Conservation (phyloP, 345 rosid genomes). For the Reutealis trisperma region DNA sequence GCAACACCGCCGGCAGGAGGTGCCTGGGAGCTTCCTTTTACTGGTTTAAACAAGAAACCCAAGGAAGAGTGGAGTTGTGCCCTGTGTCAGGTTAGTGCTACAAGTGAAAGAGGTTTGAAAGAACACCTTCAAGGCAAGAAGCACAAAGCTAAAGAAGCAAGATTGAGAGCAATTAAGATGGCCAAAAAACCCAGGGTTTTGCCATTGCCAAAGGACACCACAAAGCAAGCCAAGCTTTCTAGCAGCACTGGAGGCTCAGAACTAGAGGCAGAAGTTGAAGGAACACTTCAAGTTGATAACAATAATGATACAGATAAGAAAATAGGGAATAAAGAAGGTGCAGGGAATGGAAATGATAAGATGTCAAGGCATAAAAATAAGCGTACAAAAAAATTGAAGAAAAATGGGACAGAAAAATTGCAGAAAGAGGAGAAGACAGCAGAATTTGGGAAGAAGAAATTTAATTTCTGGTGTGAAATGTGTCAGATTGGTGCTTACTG, state of each 20-base stretch:
- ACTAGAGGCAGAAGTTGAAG: slow-evolving; percentile 9
- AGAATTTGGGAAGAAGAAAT: slow-evolving; percentile 22
- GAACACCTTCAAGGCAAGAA: slow-evolving; percentile 47
- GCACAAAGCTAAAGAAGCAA: slow-evolving; percentile 42
- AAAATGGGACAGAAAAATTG: neutral
- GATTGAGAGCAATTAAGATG: slow-evolving; percentile 23
- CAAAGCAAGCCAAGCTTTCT: slow-evolving; percentile 15
- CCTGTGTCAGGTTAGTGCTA: slow-evolving; percentile 42
- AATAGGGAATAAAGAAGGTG: slow-evolving; percentile 3
- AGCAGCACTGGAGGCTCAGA: neutral
- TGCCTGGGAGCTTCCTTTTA: slow-evolving; percentile 15
- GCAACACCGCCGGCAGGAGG: slow-evolving; percentile 23
- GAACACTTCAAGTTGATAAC: slow-evolving; percentile 13
- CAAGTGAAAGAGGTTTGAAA: slow-evolving; percentile 42
- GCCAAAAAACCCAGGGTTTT: neutral
- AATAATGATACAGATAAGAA: slow-evolving; percentile 23
- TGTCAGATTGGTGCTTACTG: slow-evolving; percentile 44
- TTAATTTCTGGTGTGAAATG: slow-evolving; percentile 50
- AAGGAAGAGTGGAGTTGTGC: slow-evolving; percentile 56
- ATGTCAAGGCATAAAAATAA: neutral
- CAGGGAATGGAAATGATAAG: slow-evolving; percentile 12
- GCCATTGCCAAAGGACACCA: slow-evolving; percentile 11
- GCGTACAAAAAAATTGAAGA: neutral
- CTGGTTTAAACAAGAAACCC: slow-evolving; percentile 29
- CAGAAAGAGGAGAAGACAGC: slow-evolving; percentile 15